Conservation (phyloP, 192 early-diverging fungal genomes). For the Rhizophagus sp. region DNA sequence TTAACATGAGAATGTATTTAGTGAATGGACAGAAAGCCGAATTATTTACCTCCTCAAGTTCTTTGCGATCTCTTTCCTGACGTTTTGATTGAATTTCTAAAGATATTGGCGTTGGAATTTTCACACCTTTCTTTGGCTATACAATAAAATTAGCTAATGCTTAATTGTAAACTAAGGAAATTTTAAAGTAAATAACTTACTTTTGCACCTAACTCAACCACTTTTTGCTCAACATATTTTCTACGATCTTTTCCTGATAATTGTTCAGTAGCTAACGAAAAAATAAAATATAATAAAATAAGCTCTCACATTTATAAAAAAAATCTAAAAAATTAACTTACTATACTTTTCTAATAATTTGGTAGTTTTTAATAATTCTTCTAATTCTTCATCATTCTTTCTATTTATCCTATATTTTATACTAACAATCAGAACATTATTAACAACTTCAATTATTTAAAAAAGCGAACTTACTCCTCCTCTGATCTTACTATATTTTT, state of each 20-base stretch:
- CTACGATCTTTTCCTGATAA: slow-evolving; percentile 45
- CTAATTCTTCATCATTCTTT: slow-evolving; percentile 40
- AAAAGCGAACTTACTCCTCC: slow-evolving; percentile 38
- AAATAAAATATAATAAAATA: neutral
- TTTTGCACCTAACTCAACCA: slow-evolving; percentile 42
- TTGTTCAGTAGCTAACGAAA: slow-evolving; percentile 40
- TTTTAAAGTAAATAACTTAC: slow-evolving; percentile 14
- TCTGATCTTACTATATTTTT: slow-evolving; percentile 32
- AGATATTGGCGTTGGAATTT: slow-evolving; percentile 37
- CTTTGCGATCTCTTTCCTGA: slow-evolving; percentile 33
- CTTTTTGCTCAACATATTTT: slow-evolving; percentile 38
- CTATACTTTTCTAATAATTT: slow-evolving; percentile 45
- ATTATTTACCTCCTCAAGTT: slow-evolving; percentile 37
- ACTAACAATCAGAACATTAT: neutral
- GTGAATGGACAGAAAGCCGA: neutral
- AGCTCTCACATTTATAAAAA: neutral
- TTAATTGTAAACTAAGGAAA: neutral
- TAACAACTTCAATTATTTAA: slow-evolving; percentile 6
- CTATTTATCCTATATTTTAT: slow-evolving; percentile 33
- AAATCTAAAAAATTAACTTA: slow-evolving; percentile 16
- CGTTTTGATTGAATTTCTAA: slow-evolving; percentile 40
- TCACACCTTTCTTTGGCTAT: slow-evolving; percentile 20
- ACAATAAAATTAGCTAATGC: neutral
- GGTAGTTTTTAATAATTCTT: slow-evolving; percentile 41
- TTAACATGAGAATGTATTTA: neutral